These are phyloP conservation scores for Diaporthe helianthi DNA, from an alignment of 2,329 filamentous ascomycete species.

Conservation along the genomic window DNA sequence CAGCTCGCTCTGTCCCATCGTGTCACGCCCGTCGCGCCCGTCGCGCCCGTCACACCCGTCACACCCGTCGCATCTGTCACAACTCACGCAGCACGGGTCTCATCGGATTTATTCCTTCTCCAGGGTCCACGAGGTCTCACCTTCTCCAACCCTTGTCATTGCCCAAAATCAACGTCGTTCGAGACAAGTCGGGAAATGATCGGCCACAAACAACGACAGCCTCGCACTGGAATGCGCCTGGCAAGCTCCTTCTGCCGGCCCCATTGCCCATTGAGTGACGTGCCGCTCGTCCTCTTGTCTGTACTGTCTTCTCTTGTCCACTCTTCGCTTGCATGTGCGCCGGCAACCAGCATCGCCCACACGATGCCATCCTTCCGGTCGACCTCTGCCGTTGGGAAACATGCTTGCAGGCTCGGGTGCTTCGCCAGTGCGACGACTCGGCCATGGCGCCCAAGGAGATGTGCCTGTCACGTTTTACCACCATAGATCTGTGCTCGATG, in stretches of 20 bases:
- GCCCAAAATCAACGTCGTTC: slow-evolving; percentile 19
- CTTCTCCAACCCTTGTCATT: slow-evolving; percentile 17
- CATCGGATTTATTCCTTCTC: slow-evolving; percentile 24
- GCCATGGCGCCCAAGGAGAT: slow-evolving; percentile 32
- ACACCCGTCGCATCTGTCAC: background rate
- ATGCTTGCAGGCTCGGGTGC: slow-evolving; percentile 28
- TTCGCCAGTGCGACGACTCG: slow-evolving; percentile 32
- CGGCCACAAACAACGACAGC: slow-evolving; percentile 25
- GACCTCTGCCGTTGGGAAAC: slow-evolving; percentile 16
- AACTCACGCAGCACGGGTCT: background rate
- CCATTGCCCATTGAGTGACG: slow-evolving; percentile 30
- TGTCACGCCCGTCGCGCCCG: too few relatives aligned
- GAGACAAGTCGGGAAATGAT: slow-evolving; percentile 19
- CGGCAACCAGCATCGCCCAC: background rate
- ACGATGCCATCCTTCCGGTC: slow-evolving; percentile 25
- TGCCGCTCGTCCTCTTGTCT: slow-evolving; percentile 23
- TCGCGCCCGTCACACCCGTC: background rate
- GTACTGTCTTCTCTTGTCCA: background rate
- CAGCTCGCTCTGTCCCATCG: background rate
- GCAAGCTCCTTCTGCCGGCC: slow-evolving; percentile 26
- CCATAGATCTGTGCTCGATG: slow-evolving; percentile 29
- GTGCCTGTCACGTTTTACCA: slow-evolving; percentile 32
- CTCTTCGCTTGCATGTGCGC: slow-evolving; percentile 28
- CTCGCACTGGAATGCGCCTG: slow-evolving; percentile 31
- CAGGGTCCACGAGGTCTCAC: slow-evolving; percentile 30